Evolutionary conservation across 2,329 filamentous ascomycete species (phyloP).

Genomic region (Chaetomium globosum): DNA sequence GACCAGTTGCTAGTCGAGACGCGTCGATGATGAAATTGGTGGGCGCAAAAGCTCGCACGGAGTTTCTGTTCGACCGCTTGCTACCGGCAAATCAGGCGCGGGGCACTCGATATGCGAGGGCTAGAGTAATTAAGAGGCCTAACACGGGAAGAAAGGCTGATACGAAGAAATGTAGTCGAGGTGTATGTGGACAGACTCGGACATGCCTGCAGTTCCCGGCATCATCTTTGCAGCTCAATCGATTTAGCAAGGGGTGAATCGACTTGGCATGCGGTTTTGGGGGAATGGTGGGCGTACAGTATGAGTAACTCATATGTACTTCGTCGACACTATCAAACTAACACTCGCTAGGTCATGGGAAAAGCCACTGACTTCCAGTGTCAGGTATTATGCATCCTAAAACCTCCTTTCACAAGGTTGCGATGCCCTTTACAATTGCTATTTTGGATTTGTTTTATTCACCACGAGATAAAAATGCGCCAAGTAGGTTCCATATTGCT

Average conservation of each 20-base stretch:
- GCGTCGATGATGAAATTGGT: slow-evolving; percentile 11
- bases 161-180: neutral
- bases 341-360: neutral
- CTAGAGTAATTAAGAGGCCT: neutral
- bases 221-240: slow-evolving; percentile 15
- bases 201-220: slow-evolving; percentile 12
- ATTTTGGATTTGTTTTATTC: neutral
- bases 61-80: neutral
- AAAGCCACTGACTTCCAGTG: no score
- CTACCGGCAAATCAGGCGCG: neutral
- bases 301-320: neutral
- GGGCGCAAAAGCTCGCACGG: slow-evolving; percentile 1
- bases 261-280: slow-evolving; percentile 19
- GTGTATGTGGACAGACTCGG: neutral
- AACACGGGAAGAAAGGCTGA: neutral
- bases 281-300: neutral
- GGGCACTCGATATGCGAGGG: neutral
- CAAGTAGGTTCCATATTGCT: neutral
- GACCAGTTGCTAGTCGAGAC: neutral
- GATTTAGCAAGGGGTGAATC: slow-evolving; percentile 4
- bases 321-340: neutral
- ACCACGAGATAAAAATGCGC: neutral
- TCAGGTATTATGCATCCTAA: neutral
- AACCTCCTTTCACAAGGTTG: neutral
- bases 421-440: neutral